Evolutionary conservation across 2,329 filamentous ascomycete species (phyloP).

Genomic region (Pyrenochaeta sp.): DNA sequence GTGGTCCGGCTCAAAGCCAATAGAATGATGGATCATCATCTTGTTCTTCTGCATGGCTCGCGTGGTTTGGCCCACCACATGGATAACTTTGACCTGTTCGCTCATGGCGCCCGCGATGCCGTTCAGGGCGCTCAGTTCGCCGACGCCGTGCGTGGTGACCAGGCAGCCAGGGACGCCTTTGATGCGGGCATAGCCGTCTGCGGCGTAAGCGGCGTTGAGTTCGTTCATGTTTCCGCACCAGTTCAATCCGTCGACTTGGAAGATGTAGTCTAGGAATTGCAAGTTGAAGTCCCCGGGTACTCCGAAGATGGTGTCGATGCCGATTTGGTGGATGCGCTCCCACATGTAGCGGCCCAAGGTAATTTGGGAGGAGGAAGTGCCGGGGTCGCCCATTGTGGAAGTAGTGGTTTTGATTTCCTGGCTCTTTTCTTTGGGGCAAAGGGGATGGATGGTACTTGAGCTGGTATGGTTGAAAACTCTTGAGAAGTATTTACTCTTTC

Average conservation of each 20-base stretch:
- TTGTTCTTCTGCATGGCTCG: constrained; percentile 50
- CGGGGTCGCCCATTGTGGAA: constrained; percentile 7
- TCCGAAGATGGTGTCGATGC: constrained; percentile 51
- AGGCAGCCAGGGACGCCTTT: constrained; percentile 59
- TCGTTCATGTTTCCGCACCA: constrained; percentile 65
- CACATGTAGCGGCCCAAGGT: constrained; percentile 54
- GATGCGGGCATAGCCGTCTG: constrained; percentile 65
- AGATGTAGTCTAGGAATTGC: constrained; percentile 54
- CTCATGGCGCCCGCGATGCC: constrained; percentile 54
- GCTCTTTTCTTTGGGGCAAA: too few species aligned
- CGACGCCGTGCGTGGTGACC: constrained; percentile 68
- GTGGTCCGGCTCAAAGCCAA: constrained; percentile 52
- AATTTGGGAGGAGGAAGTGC: constrained; percentile 37
- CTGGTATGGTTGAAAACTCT: too few species aligned
- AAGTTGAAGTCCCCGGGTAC: constrained; percentile 58
- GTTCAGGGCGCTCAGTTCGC: constrained; percentile 57
- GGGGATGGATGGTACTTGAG: too few species aligned
- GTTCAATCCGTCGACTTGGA: constrained; percentile 47
- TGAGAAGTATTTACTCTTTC: too few species aligned
- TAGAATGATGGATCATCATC: constrained; percentile 57
- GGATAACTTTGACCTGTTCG: constrained; percentile 55
- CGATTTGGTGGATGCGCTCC: constrained; percentile 51
- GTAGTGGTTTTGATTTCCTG: neutral
- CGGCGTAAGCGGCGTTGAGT: constrained; percentile 65
- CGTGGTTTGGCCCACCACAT: constrained; percentile 56